These are phyloP conservation scores for Fonsecaea pedrosoi DNA, from an alignment of 2,329 filamentous ascomycete genomes.

Conservation along the genomic window DNA sequence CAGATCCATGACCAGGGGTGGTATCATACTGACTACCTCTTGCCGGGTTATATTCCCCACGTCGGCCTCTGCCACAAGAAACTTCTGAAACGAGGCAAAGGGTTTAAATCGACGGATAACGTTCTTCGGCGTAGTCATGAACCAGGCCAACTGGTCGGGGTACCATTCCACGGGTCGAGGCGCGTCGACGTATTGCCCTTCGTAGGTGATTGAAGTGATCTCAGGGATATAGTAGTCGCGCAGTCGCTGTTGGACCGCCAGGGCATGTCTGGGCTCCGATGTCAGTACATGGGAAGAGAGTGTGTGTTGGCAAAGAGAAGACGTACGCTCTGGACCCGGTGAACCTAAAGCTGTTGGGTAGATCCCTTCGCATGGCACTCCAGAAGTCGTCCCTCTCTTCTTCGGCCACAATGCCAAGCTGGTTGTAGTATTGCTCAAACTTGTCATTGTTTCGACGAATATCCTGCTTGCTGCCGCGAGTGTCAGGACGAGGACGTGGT, in stretches of 20 bases:
- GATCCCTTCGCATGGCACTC: conserved; percentile 78
- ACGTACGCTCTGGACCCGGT: conserved; percentile 87
- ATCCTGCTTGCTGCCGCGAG: conserved; percentile 59
- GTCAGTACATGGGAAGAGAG: neutral
- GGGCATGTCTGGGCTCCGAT: conserved; percentile 71
- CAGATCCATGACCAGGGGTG: conserved; percentile 89
- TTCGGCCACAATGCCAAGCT: conserved; percentile 74
- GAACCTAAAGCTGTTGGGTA: conserved; percentile 98
- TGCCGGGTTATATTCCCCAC: conserved; percentile 98
- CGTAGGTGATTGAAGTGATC: conserved; percentile 82
- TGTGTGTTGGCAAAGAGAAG: neutral
- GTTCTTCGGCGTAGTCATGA: conserved; percentile 97
- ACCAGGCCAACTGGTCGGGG: conserved; percentile 93
- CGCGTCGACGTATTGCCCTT: conserved; percentile 81
- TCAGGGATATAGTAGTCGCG: conserved; percentile 89
- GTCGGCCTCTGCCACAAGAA: conserved; percentile 94
- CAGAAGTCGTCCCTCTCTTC: conserved; percentile 83
- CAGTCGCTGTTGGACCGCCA: conserved; percentile 86
- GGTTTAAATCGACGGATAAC: conserved; percentile 91
- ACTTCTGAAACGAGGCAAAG: conserved; percentile 95
- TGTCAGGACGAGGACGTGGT: conserved; percentile 43
- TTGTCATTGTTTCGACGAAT: conserved; percentile 81
- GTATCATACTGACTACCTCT: conserved; percentile 99
- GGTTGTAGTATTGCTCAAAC: conserved; percentile 86
- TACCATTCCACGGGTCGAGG: conserved; percentile 88